A percentile compares a stretch with the other conserved stretches of the same genome.
These are phyloP conservation scores for Zanthoxylum bungeanum DNA, from an alignment of 345 rosid genomes.

Conservation along the genomic window DNA sequence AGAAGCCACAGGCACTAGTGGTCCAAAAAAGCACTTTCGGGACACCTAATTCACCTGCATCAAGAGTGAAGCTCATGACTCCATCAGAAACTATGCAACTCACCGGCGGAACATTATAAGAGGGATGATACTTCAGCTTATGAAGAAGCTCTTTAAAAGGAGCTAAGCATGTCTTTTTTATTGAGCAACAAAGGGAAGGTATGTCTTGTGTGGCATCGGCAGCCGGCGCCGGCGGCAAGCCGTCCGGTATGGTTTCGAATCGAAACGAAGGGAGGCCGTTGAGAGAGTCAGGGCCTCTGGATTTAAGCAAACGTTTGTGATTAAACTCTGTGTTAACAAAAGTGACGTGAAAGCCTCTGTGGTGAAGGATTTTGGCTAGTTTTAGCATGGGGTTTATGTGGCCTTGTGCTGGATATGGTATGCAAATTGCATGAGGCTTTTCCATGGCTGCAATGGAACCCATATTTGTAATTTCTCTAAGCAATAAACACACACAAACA, in stretches of 20 bases:
- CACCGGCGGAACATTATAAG: constrained; percentile 20
- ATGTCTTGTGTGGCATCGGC: constrained; percentile 42
- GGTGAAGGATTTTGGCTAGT: constrained; percentile 49
- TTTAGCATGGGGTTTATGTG: constrained; percentile 52
- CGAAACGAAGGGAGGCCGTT: constrained; percentile 38
- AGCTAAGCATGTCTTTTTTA: constrained; percentile 23
- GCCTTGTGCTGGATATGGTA: constrained; percentile 55
- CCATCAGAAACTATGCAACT: constrained; percentile 46
- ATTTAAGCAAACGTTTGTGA: constrained; percentile 37
- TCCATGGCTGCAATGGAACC: background rate
- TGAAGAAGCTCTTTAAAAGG: constrained; percentile 31
- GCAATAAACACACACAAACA: too few relatives aligned
- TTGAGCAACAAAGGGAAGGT: constrained; percentile 36
- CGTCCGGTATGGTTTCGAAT: constrained; percentile 41
- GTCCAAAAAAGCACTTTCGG: constrained; percentile 42
- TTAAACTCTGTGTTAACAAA: constrained; percentile 52
- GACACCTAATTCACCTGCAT: constrained; percentile 33
- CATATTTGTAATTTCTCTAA: constrained; percentile 14
- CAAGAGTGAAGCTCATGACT: constrained; percentile 39
- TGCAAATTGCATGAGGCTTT: constrained; percentile 48
- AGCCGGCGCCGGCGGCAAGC: constrained; percentile 34
- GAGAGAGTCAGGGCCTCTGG: constrained; percentile 30
- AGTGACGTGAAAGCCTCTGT: constrained; percentile 43
- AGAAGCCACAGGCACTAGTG: constrained; percentile 35
- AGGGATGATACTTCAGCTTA: constrained; percentile 24